Conservation (phyloP, 306 rosid genomes). For the Luffa aegyptiaca region DNA sequence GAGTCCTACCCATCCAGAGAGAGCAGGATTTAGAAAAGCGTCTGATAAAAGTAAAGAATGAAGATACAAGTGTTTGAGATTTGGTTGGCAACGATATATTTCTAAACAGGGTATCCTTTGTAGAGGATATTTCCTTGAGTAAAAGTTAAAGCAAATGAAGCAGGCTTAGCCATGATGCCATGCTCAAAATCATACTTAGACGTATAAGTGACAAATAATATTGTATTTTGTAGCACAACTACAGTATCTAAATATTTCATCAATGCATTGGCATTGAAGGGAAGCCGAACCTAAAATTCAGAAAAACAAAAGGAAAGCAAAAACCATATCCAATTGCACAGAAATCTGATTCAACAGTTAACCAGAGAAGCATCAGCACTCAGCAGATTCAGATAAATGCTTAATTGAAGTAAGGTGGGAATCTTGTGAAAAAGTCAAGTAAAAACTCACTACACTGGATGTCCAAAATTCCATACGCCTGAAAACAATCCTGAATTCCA, state of each 20-base stretch:
- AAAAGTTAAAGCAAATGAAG: not conserved
- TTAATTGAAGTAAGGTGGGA: not conserved
- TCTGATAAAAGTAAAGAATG: slow-evolving; percentile 26
- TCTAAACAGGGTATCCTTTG: not conserved
- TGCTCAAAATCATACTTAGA: not conserved
- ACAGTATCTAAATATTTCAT: not conserved
- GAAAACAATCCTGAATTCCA: not conserved
- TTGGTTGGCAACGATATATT: not conserved
- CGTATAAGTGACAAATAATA: not conserved
- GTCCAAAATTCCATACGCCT: not conserved
- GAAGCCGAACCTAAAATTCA: not conserved
- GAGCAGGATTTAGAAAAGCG: slow-evolving; percentile 31
- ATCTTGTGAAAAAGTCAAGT: not conserved
- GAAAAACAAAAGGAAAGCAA: not conserved
- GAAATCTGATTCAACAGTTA: not conserved
- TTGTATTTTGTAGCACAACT: not conserved
- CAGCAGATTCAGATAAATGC: not conserved
- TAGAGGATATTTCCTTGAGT: not conserved
- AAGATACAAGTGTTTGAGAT: slow-evolving; percentile 15
- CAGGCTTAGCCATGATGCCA: not conserved
- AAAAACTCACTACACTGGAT: not conserved
- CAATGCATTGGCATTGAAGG: not conserved
- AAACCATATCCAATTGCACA: not conserved
- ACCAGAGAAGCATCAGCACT: not conserved
- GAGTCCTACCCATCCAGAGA: slow-evolving; percentile 8